Evolutionary conservation across 495 filamentous ascomycete species (phyloP).

Genomic region (Penicillium malachiteum): DNA sequence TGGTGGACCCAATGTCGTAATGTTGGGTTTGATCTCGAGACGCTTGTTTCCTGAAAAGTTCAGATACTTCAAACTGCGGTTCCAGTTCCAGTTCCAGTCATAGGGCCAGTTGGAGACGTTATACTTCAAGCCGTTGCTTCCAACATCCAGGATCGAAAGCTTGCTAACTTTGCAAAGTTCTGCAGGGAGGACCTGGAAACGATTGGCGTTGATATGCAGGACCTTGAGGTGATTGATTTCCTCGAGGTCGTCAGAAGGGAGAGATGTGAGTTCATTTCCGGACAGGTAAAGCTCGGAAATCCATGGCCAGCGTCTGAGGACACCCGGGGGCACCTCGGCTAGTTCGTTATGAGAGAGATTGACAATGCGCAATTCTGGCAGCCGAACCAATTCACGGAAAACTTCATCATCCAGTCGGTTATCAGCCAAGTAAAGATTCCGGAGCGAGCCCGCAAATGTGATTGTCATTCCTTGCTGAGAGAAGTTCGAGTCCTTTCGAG

Average conservation of each 20-base stretch:
- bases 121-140: constrained; percentile 96
- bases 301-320: constrained; percentile 81
- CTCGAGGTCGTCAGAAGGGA: constrained; percentile 94
- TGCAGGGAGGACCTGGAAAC: constrained; percentile 93
- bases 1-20: constrained; percentile 44
- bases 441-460: constrained; percentile 82
- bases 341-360: constrained; percentile 96
- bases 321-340: constrained; percentile 84
- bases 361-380: constrained; percentile 81
- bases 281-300: constrained; percentile 92
- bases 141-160: constrained; percentile 86
- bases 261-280: constrained; percentile 85
- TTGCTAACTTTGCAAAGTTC: constrained; percentile 93
- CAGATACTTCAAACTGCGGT: constrained; percentile 88
- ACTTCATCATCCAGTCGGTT: constrained; percentile 92
- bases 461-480: constrained; percentile 64
- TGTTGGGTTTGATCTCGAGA: constrained; percentile 90
- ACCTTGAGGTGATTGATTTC: constrained; percentile 81
- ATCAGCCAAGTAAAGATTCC: constrained; percentile 85
- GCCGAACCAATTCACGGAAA: constrained; percentile 81
- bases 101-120: constrained; percentile 99
- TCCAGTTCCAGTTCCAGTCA: constrained; percentile 99
- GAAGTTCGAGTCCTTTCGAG: constrained; percentile 85
- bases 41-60: constrained; percentile 98
- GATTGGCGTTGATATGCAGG: constrained; percentile 93